Evolutionary conservation across 2,329 filamentous ascomycete genomes (phyloP), one percentile per base, ranked within the genome.

Genomic region (Ophiostoma australiae): DNA sequence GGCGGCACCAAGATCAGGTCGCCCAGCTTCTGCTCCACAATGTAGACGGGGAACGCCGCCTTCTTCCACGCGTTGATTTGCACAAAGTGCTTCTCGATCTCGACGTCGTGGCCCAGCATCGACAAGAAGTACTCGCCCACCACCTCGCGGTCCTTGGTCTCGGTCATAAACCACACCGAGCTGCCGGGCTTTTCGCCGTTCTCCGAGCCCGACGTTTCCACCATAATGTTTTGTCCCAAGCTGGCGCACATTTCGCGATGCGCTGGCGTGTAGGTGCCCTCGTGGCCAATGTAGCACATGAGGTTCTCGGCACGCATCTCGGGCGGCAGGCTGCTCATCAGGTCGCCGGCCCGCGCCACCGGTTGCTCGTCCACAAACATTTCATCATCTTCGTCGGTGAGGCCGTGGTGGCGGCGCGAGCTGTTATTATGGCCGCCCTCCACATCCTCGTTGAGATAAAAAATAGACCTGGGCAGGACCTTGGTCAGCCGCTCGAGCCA

Each of bases 121-220:
- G 93, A 97, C 68, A 96, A 82, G 83, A 96, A 99, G 79, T 97
- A 98, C 77, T 98, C 94, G 0, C 93, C 90, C 2, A 98, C 93
- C 4, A 94, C 85, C 73, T 94, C 90, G 1, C 95, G 89, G 77
- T 99, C 95, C 76, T 95, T 96, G 48, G 90, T 93, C 78, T 97
- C 93, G 0, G 95, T 98, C 95, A 99, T 98, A 78, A 98, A 97
- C 95, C 95, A 99, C 52, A 99, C 87, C 0, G 95, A 97, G 70
- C 92, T 97, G 1, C 95, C 95, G 1, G 91, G 87, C 74, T 89
- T 91, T 77, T 95, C 92, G 4, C 91, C 92, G 69, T 91, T 84
- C 70, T 90, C 87, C 23, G 86, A 82, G 2, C 87, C 82, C 0
- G 94, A 98, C 1, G 93, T 89, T 75, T 97, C 93, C 1, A 99